Percentiles rank a stretch among this genome's conserved stretches.
Evolutionary conservation across 768 basidiomycete genomes (phyloP).

Genomic region (Boletus patriciae): DNA sequence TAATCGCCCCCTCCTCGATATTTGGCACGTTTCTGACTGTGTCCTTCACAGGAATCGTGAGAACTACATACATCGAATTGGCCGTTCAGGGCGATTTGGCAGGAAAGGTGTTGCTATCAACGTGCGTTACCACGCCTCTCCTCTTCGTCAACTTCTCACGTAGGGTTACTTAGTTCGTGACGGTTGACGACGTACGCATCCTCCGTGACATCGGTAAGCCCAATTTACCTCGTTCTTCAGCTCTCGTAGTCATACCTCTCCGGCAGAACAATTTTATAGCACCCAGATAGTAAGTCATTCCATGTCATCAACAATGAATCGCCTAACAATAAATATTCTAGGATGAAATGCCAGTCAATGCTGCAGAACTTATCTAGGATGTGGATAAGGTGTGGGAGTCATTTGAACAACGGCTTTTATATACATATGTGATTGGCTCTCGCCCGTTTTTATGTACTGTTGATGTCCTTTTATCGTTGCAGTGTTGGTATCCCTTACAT

Average conservation of each 20-base stretch:
- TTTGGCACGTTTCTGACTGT: conserved; percentile 13
- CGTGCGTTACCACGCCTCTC: conserved; percentile 48
- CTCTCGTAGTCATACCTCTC: conserved; percentile 11
- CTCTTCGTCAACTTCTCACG: conserved; percentile 16
- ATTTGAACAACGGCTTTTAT: conserved; percentile 1
- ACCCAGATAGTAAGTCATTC: conserved; percentile 74
- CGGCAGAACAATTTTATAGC: conserved; percentile 90
- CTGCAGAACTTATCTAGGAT: conserved; percentile 88
- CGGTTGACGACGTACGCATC: conserved; percentile 94
- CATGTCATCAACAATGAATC: conserved; percentile 1
- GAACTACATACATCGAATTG: conserved; percentile 99
- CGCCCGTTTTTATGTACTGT: conserved; percentile 18
- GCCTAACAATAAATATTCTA: conserved; percentile 37
- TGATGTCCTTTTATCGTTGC: conserved; percentile 10
- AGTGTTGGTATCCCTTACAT: conserved; percentile 9
- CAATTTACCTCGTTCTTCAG: background rate
- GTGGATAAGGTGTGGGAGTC: conserved; percentile 1
- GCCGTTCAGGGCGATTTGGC: conserved; percentile 98
- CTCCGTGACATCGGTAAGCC: conserved; percentile 90
- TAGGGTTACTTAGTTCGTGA: conserved; percentile 65
- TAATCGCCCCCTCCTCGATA: conserved; percentile 40
- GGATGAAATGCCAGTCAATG: conserved; percentile 99
- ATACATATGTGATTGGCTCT: conserved; percentile 5
- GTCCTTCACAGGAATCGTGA: conserved; percentile 73
- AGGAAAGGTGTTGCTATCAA: conserved; percentile 99